Evolutionary conservation across 176 grass and related monocot genomes (phyloP), one percentile per base, ranked within the genome.

Genomic region (Elymus sibiricus): DNA sequence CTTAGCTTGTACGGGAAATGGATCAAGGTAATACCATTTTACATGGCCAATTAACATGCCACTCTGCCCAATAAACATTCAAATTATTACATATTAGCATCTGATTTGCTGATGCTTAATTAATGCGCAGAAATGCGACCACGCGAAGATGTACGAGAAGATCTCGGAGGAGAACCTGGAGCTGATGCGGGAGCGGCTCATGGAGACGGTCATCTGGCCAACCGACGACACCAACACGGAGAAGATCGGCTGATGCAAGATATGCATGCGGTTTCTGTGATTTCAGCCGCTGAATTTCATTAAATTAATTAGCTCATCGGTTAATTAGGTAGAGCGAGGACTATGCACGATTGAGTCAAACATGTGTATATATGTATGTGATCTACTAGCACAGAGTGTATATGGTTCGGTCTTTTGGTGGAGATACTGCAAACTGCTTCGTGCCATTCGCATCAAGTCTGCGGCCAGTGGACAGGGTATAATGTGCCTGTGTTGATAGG

Each of bases 1-100:
- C 92, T 99, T 83, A 94, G 94, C 46, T 63, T 99, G 16, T 99
- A 99, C 28, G 94, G 92, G 8, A 90, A 93, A 94, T 99, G 93
- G 93, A 95, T 93, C n/a, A 95, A 76, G 73, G 73, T 76, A 53
- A 55, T 32, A 53, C 7, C 17, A 53, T 19, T 51, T 51, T 51
- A 5, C 47, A 29, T 4, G 4, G 22, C 69, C 37, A 39, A 43
- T 12, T 6, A 15, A 9, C 24, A 37, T 25, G 35, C 34, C 19
- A 39, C 25, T 29, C 29, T 29, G 29, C 29, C 29, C 2, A 29
- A 29, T 29, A 29, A 29, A 29, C 29, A 29, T 29, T 29, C 2
- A 1, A 29, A 29, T 29, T 29, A 29, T 29, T n/a, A n/a, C n/a
- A n/a, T n/a, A n/a, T n/a, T n/a, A 5, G 4, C 3, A 19, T 49